These are phyloP conservation scores for Rosellinia necatrix DNA, from an alignment of 2,329 filamentous ascomycete genomes.

Conservation along the genomic window DNA sequence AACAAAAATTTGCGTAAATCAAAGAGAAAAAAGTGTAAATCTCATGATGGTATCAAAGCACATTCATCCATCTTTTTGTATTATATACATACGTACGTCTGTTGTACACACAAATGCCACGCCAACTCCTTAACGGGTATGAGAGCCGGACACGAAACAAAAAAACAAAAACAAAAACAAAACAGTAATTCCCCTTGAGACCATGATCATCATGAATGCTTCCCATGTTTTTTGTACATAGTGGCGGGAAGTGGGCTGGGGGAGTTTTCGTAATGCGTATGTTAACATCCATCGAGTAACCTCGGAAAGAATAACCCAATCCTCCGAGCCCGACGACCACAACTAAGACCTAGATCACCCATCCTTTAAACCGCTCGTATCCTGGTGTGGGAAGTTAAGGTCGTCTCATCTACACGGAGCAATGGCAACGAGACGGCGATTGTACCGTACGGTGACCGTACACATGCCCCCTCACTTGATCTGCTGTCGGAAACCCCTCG, in stretches of 20 bases:
- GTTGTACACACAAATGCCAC: conserved; percentile 38
- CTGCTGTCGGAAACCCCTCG: conserved; percentile 59
- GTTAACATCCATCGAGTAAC: background rate
- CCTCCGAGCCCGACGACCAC: too few species aligned
- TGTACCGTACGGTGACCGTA: background rate
- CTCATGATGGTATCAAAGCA: conserved; percentile 15
- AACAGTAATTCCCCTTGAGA: background rate
- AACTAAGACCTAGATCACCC: background rate
- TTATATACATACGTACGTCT: conserved; percentile 39
- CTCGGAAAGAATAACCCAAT: too few species aligned
- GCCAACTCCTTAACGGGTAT: conserved; percentile 16
- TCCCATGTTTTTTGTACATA: conserved; percentile 19
- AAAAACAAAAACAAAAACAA: too few species aligned
- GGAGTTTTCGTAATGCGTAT: background rate
- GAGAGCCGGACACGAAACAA: conserved; percentile 5
- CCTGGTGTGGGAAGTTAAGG: background rate
- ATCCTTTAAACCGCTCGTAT: background rate
- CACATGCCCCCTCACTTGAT: conserved; percentile 36
- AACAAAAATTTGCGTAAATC: background rate
- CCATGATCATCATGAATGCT: background rate
- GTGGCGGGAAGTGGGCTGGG: background rate
- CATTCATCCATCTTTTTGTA: conserved; percentile 25
- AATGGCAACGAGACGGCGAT: background rate
- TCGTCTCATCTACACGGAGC: background rate
- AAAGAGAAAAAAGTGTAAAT: conserved; percentile 12